Evolutionary conservation across 176 grass and related monocot species (phyloP), one percentile per base, ranked within the genome.

Genomic region (Bothriochloa decipiens): DNA sequence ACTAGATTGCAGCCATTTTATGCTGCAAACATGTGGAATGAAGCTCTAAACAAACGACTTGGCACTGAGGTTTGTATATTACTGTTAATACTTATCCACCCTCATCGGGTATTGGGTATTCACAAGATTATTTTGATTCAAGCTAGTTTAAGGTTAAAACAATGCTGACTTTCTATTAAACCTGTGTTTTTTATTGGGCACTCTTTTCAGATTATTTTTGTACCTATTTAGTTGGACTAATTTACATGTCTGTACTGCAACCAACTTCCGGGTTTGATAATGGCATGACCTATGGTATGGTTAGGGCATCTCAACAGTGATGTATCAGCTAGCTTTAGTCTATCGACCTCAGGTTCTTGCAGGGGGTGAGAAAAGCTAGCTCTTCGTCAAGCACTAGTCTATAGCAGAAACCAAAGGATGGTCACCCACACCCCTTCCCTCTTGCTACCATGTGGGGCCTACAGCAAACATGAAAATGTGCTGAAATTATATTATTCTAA

Each of bases 11-110:
- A 99, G 85, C 97, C 97, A 84, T 39, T 87, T 82, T 94, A 99
- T 88, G 93, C 93, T 72, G 86, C 97, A 8, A 96, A 99, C 79
- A 99, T 99, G 97, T 99, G 93, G 93, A 99, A 96, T 88, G 97
- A 99, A 88, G 97, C 97, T 63, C 97, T 99, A 65, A 99, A 99
- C 73, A 99, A 99, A 75, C 75, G 97, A 45, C 93, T 99, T 76
- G 97, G 86, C 45, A 99, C 91, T 77, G 93, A 99, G 93, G 97
- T 99, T 41, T 42, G 71, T 83, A 82, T 11, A 52, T 15, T 75
- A 57, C 3, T 25, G 58, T 62, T 26, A 62, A 62, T 88, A 35
- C 42, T 41, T 22, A 17, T 64, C 33, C 9, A 74, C 70, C 27
- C 41, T 74, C 25, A 49, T 74, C 9, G 57, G n/a, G 52, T 57